Evolutionary conservation across 306 rosid species (phyloP).

Genomic region (Crataegus laevigata): DNA sequence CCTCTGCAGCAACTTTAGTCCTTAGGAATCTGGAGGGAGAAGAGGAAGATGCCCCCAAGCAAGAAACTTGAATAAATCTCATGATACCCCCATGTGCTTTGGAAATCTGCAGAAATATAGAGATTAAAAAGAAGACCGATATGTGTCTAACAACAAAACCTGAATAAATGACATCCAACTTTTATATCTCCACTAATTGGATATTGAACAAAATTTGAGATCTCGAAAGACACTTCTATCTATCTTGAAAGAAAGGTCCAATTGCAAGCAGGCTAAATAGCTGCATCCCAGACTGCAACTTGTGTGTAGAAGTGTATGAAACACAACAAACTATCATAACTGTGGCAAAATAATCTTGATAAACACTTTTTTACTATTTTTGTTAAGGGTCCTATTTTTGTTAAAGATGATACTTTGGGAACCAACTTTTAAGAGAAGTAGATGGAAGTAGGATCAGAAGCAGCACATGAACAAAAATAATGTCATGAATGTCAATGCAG

Average conservation of each 20-base stretch:
- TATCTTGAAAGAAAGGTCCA: background rate
- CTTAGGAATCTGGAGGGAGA: constrained; percentile 76
- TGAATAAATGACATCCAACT: background rate
- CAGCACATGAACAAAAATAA: background rate
- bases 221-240: background rate
- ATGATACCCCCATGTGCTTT: constrained; percentile 94
- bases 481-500: background rate
- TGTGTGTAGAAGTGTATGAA: too few relatives aligned
- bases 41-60: constrained; percentile 79
- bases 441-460: background rate
- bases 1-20: constrained; percentile 88
- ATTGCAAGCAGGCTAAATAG: background rate
- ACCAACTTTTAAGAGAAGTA: background rate
- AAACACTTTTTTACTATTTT: background rate
- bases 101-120: constrained; percentile 57
- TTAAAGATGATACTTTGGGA: background rate
- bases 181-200: background rate
- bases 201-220: background rate
- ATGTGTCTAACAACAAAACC: too few relatives aligned
- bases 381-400: too few relatives aligned
- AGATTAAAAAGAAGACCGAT: background rate
- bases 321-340: too few relatives aligned
- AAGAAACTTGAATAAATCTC: constrained; percentile 90
- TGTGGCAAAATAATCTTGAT: background rate
- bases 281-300: background rate